Conservation (phyloP, 1,284 basidiomycete genomes). For the Ustilago hordei region DNA sequence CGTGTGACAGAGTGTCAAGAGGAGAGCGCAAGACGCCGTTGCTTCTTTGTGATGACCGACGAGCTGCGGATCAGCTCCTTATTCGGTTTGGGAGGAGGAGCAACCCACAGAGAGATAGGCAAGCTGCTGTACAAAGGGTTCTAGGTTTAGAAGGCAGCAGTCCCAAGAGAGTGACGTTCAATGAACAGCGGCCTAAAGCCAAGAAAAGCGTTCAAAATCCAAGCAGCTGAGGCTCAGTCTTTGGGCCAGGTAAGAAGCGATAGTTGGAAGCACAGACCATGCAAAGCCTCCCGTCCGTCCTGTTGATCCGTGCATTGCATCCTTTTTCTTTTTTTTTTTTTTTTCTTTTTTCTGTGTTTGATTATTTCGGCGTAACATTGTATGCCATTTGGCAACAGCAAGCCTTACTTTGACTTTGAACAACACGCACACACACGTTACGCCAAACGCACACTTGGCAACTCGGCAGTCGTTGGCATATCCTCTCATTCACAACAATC, state of each 20-base stretch:
- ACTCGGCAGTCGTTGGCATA: not conserved
- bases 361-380: not conserved
- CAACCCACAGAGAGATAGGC: not conserved
- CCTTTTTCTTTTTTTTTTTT: not conserved
- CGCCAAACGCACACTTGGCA: not conserved
- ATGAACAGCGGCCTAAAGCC: too few relatives aligned
- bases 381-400: not conserved
- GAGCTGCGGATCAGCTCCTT: not conserved
- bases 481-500: not conserved
- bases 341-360: not conserved
- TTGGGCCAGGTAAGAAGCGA: too few relatives aligned
- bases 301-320: slow-evolving; percentile 8
- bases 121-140: not conserved
- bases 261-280: not conserved
- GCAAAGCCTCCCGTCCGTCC: not conserved
- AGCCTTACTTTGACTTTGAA: not conserved
- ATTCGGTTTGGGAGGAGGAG: not conserved
- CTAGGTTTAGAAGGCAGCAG: not conserved
- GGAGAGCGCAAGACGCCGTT: not conserved
- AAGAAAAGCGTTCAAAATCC: too few relatives aligned
- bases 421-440: not conserved
- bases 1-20: not conserved
- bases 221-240: too few relatives aligned
- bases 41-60: slow-evolving; percentile 4
- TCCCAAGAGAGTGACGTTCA: not conserved